These are phyloP conservation scores for Zygnema circumcarinatum DNA, from an alignment of 139 green algal species.

Conservation along the genomic window DNA sequence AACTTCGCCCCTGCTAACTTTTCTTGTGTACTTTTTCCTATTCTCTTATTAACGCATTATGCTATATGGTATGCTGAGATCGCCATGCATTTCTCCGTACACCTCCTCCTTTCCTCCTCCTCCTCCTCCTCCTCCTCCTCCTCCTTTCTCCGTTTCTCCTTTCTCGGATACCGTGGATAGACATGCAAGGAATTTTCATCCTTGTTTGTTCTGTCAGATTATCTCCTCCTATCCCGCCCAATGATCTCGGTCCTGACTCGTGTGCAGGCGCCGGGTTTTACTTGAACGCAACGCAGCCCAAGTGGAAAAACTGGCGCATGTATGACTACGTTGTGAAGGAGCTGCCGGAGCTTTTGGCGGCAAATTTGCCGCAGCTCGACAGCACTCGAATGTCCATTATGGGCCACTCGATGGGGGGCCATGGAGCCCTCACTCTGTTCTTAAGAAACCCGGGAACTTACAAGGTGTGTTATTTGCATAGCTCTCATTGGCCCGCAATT, in stretches of 20 bases:
- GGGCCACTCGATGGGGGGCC: constrained; percentile 91
- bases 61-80: not conserved
- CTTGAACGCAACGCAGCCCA: constrained; percentile 78
- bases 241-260: too few species aligned
- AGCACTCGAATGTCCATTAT: constrained; percentile 67
- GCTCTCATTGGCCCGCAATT: not conserved
- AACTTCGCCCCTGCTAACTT: not conserved
- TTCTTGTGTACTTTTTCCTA: constrained; percentile 8
- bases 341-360: constrained; percentile 67
- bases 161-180: not conserved
- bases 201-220: too few species aligned
- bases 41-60: not conserved
- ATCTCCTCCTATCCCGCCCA: too few species aligned
- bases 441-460: constrained; percentile 83
- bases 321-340: constrained; percentile 83
- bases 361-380: constrained; percentile 67
- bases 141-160: not conserved
- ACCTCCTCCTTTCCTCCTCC: not conserved
- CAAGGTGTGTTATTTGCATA: constrained; percentile 50
- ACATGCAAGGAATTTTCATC: too few species aligned
- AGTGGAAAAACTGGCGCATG: constrained; percentile 92
- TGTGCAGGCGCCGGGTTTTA: constrained; percentile 68
- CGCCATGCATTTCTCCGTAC: not conserved
- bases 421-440: constrained; percentile 83
- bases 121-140: not conserved